Conservation (phyloP, 345 rosid genomes). For the Linum tenue region DNA sequence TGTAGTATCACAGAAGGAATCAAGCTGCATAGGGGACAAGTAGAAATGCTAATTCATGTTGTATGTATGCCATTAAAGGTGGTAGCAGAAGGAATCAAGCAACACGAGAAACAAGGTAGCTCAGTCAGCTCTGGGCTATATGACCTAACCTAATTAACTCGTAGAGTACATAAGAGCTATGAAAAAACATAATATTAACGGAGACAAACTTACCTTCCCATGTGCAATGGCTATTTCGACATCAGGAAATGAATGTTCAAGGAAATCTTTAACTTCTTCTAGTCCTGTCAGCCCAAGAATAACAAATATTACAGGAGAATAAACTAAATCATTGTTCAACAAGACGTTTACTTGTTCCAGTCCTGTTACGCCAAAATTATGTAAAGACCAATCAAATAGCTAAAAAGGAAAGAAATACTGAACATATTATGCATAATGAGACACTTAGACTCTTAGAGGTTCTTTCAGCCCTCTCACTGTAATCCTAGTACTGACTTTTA, state of each 20-base stretch:
- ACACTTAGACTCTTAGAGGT: neutral
- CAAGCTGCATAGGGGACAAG: neutral
- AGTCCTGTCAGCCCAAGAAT: conserved; percentile 50
- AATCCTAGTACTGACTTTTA: neutral
- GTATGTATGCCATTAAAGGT: too few species aligned
- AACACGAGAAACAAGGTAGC: neutral
- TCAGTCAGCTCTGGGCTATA: neutral
- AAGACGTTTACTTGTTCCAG: neutral
- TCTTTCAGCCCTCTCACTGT: neutral
- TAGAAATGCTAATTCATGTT: neutral
- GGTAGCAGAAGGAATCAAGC: too few species aligned
- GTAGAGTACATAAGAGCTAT: neutral
- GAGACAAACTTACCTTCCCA: conserved; percentile 55
- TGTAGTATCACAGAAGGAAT: neutral
- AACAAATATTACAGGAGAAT: neutral
- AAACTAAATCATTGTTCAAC: neutral
- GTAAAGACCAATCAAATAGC: neutral
- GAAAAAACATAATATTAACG: neutral
- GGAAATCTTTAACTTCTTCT: conserved; percentile 75
- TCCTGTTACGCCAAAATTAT: neutral
- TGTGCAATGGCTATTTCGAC: conserved; percentile 81
- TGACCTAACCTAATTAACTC: neutral
- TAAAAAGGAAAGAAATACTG: neutral
- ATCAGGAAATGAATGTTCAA: conserved; percentile 61
- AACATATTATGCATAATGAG: neutral